These are phyloP conservation scores for Creolimax fragrantissima DNA, from an alignment of 78 protist genomes.

Conservation along the genomic window DNA sequence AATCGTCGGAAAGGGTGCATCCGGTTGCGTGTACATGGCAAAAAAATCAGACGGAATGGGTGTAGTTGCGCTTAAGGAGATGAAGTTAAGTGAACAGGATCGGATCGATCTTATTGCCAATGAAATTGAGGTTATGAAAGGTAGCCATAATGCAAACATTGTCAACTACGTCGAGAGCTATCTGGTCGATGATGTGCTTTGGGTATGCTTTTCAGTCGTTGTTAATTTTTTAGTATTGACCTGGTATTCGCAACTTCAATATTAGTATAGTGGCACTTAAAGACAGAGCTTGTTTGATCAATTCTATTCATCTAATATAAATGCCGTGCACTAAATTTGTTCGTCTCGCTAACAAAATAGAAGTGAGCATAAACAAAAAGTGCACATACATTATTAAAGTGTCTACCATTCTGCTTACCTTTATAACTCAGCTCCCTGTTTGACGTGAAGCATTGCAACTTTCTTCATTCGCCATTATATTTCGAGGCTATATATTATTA, in stretches of 20 bases:
- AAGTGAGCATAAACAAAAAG: too few relatives aligned
- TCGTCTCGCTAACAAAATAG: too few relatives aligned
- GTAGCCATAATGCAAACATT: constrained; percentile 65
- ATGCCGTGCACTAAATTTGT: too few relatives aligned
- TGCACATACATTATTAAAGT: too few relatives aligned
- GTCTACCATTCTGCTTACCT: too few relatives aligned
- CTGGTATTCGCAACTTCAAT: background rate
- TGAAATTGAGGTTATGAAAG: constrained; percentile 68
- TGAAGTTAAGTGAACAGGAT: constrained; percentile 24
- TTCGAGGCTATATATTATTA: too few relatives aligned
- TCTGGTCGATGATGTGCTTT: constrained; percentile 32
- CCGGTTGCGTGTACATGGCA: background rate
- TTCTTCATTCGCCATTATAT: too few relatives aligned
- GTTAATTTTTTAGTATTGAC: constrained; percentile 30
- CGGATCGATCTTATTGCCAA: constrained; percentile 50
- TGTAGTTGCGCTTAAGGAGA: constrained; percentile 14
- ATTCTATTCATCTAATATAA: too few relatives aligned
- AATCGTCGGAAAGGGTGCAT: background rate
- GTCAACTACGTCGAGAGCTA: constrained; percentile 66
- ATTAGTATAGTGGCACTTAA: background rate
- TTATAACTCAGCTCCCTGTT: too few relatives aligned
- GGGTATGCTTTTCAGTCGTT: constrained; percentile 11
- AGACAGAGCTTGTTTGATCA: background rate
- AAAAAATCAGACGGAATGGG: background rate
- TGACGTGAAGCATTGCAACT: too few relatives aligned